Evolutionary conservation across 2,329 filamentous ascomycete genomes (phyloP).

Genomic region (Paracamarosporium sp.): DNA sequence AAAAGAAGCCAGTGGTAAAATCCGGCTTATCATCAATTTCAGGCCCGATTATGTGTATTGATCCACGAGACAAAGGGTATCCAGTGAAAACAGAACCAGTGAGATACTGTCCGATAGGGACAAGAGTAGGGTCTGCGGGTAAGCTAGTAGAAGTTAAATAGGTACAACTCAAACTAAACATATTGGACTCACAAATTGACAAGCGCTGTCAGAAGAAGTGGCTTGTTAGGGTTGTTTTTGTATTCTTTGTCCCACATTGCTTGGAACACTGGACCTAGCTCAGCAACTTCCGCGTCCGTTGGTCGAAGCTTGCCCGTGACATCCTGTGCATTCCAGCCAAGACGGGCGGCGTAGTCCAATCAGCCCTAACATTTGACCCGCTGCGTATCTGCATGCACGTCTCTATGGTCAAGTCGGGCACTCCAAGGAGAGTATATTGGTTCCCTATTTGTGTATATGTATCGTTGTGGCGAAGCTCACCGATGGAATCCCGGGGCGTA

Average conservation of each 20-base stretch:
- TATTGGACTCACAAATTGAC: slow-evolving; percentile 41
- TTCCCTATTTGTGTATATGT: no score
- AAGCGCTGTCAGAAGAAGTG: slow-evolving; percentile 55
- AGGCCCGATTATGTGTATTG: slow-evolving; percentile 63
- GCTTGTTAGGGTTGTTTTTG: slow-evolving; percentile 53
- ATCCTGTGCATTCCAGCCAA: slow-evolving; percentile 67
- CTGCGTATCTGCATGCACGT: no score
- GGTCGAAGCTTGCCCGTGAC: slow-evolving; percentile 64
- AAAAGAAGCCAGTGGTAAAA: slow-evolving; percentile 66
- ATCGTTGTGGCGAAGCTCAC: neutral
- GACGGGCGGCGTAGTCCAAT: slow-evolving; percentile 49
- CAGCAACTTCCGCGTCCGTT: slow-evolving; percentile 58
- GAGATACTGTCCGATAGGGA: slow-evolving; percentile 58
- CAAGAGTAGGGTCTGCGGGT: slow-evolving; percentile 34
- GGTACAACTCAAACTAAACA: neutral
- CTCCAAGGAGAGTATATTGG: no score
- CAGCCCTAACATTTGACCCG: no score
- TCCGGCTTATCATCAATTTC: slow-evolving; percentile 56
- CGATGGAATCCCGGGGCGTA: no score
- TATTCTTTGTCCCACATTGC: slow-evolving; percentile 65
- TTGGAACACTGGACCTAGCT: slow-evolving; percentile 61
- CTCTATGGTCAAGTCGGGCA: no score
- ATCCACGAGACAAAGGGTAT: slow-evolving; percentile 68
- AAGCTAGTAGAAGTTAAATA: slow-evolving; percentile 25
- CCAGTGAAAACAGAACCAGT: slow-evolving; percentile 61